phyloP scores from a whole-genome alignment of 768 basidiomycete species.

The Termitomyces eurrhizus region DNA sequence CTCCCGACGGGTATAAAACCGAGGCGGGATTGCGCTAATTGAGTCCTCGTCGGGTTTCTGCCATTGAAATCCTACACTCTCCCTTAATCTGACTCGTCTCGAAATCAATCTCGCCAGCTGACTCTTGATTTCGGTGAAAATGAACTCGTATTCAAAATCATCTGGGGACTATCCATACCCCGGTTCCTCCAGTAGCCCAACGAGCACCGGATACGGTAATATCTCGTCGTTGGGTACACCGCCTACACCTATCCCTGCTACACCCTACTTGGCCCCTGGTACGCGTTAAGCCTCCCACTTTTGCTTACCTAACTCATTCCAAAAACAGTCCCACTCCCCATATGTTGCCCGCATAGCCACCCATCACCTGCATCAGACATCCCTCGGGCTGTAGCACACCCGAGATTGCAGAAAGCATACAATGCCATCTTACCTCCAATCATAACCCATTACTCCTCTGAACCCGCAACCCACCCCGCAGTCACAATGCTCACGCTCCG shows the following conservation, averaged over 20 bases:
- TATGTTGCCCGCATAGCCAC: not conserved
- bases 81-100: not conserved
- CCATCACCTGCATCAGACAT: not conserved
- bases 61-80: not conserved
- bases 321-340: not conserved
- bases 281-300: not conserved
- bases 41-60: not conserved
- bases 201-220: not conserved
- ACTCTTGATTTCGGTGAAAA: not conserved
- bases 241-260: not conserved
- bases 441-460: not conserved
- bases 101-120: not conserved
- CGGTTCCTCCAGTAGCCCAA: not conserved
- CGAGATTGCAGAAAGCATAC: not conserved
- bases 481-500: not conserved
- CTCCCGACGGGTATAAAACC: not conserved
- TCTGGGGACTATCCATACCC: not conserved
- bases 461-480: not conserved
- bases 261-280: not conserved
- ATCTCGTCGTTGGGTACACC: not conserved
- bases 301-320: not conserved
- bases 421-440: not conserved
- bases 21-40: not conserved
- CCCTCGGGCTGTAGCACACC: not conserved
- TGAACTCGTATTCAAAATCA: not conserved